Conservation (phyloP, 306 rosid species). For the Rosa persica region DNA sequence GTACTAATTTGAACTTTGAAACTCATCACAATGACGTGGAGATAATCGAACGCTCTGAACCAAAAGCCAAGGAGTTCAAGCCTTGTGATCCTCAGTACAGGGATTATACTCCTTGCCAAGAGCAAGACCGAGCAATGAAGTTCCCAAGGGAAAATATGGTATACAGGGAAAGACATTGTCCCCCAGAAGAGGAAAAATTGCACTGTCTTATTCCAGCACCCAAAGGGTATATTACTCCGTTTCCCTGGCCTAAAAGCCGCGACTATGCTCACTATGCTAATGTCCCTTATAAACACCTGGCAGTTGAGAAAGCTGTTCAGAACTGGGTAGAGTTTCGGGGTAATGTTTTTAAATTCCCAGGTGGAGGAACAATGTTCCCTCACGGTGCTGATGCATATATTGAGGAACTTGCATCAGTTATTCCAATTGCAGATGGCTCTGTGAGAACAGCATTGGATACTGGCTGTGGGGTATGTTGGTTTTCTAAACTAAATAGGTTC, state of each 20-base stretch:
- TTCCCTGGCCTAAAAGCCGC: constrained; percentile 97
- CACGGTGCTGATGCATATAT: constrained; percentile 93
- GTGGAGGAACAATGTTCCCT: constrained; percentile 99
- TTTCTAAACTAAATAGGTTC: constrained; percentile 10
- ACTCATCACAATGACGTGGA: constrained; percentile 64
- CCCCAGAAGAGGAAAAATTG: constrained; percentile 72
- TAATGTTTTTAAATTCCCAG: constrained; percentile 91
- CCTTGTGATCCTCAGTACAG: constrained; percentile 59
- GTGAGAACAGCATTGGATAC: constrained; percentile 92
- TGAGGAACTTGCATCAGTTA: constrained; percentile 83
- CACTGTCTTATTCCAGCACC: constrained; percentile 95
- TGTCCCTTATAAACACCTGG: constrained; percentile 76
- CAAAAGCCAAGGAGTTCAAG: constrained; percentile 64
- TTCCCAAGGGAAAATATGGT: constrained; percentile 95
- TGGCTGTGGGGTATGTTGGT: constrained; percentile 81
- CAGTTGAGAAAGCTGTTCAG: constrained; percentile 96
- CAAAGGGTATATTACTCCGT: constrained; percentile 73
- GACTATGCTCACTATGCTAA: constrained; percentile 88
- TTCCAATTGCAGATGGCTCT: constrained; percentile 84
- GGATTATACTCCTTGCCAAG: constrained; percentile 98
- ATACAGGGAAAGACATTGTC: constrained; percentile 98
- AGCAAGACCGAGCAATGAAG: constrained; percentile 92
- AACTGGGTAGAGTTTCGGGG: constrained; percentile 92
- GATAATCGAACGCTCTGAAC: constrained; percentile 47
- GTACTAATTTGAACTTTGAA: constrained; percentile 69